Conservation (phyloP, 257 asterid genomes). For the Jaltomata sinuosa region DNA sequence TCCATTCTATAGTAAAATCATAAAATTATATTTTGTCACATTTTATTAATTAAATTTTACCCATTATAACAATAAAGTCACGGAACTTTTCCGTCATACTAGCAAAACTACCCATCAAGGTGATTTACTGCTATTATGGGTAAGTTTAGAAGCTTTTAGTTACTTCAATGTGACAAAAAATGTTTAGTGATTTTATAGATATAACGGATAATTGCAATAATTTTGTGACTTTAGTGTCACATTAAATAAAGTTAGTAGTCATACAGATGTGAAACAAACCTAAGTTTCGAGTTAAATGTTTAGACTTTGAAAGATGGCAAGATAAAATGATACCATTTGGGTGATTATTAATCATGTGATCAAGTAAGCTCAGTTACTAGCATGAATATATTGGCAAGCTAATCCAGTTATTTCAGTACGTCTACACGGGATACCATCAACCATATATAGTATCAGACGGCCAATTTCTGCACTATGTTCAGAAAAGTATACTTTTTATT, state of each 20-base stretch:
- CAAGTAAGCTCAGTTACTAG: background rate
- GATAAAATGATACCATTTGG: background rate
- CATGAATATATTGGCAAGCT: background rate
- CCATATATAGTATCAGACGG: background rate
- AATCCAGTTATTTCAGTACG: background rate
- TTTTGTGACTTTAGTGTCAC: background rate
- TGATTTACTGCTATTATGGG: background rate
- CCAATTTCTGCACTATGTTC: background rate
- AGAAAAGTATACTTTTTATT: background rate
- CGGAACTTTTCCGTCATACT: background rate
- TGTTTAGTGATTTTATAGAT: background rate
- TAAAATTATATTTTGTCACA: background rate
- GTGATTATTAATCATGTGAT: background rate
- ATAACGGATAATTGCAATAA: background rate
- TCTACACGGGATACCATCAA: background rate
- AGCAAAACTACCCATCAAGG: background rate
- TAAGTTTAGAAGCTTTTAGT: background rate
- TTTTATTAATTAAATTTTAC: background rate
- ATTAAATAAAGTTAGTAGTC: background rate
- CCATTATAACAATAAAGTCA: background rate
- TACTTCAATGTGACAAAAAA: background rate
- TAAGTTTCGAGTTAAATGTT: background rate
- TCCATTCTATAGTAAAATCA: background rate
- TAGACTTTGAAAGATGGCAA: background rate
- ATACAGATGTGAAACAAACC: background rate